phyloP scores from a whole-genome alignment of 2,329 filamentous ascomycete genomes.

The Ophiocordyceps unilateralis region DNA sequence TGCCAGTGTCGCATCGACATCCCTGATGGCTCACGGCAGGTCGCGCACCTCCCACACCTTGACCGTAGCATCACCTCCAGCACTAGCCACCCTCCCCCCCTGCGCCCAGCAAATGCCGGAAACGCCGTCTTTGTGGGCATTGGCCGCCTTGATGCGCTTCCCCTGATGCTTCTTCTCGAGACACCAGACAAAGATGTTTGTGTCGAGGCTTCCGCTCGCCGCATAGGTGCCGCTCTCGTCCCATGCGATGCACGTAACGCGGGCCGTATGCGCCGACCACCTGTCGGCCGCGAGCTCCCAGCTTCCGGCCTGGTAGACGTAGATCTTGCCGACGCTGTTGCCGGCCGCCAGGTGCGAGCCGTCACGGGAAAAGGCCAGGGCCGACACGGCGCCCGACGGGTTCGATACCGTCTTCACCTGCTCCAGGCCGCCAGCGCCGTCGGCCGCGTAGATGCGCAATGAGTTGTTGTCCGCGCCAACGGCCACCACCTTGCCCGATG shows the following conservation, averaged over 20 bases:
- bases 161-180: conserved; percentile 61
- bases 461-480: conserved; percentile 59
- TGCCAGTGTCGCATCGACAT: not conserved
- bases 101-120: conserved; percentile 71
- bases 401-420: conserved; percentile 42
- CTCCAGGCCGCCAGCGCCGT: conserved; percentile 36
- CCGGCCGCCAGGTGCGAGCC: conserved; percentile 70
- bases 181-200: conserved; percentile 87
- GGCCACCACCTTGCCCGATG: conserved; percentile 49
- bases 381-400: conserved; percentile 55
- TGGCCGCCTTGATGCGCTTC: conserved; percentile 64
- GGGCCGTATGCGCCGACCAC: conserved; percentile 43
- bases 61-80: conserved; percentile 74
- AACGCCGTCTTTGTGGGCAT: conserved; percentile 93
- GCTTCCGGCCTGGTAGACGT: conserved; percentile 48
- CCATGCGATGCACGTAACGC: conserved; percentile 51
- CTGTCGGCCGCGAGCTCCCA: conserved; percentile 63
- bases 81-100: conserved; percentile 54
- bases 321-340: conserved; percentile 71
- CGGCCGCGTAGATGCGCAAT: conserved; percentile 52
- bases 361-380: conserved; percentile 66
- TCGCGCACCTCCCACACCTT: conserved; percentile 57
- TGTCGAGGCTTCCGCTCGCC: conserved; percentile 74
- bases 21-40: conserved; percentile 10
- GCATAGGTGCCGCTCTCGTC: conserved; percentile 60